Conservation (phyloP, 176 grass and related monocot genomes). For the Eleusine coracana region DNA sequence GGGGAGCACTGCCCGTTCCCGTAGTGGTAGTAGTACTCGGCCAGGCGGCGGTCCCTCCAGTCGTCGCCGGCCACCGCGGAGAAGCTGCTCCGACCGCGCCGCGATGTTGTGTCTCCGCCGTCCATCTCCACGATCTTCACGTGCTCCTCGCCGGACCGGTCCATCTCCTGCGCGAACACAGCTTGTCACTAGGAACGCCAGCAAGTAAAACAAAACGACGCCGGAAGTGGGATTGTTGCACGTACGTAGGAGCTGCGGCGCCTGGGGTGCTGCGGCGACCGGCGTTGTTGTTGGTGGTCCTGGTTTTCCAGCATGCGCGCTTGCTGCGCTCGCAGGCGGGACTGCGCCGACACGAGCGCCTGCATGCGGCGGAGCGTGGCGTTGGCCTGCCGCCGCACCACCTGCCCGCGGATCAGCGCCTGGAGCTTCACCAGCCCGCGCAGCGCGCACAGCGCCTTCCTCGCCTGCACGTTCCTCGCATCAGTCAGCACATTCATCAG, state of each 20-base stretch:
- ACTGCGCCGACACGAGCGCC: conserved; percentile 66
- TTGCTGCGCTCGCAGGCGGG: conserved; percentile 60
- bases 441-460: conserved; percentile 77
- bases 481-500: conserved; percentile 1
- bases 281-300: conserved; percentile 16
- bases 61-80: conserved; percentile 33
- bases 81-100: conserved; percentile 60
- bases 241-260: conserved; percentile 69
- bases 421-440: conserved; percentile 84
- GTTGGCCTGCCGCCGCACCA: conserved; percentile 74
- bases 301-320: conserved; percentile 48
- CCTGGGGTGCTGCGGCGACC: conserved; percentile 55
- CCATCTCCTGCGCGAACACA: conserved; percentile 60
- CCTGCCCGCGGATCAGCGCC: conserved; percentile 73
- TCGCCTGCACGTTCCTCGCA: conserved; percentile 41
- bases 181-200: too few species aligned
- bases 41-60: conserved; percentile 27
- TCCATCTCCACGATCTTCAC: conserved; percentile 83
- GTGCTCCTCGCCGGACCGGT: conserved; percentile 60
- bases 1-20: conserved; percentile 41
- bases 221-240: background rate
- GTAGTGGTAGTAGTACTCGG: conserved; percentile 31
- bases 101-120: conserved; percentile 25
- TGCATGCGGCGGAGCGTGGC: conserved; percentile 84
- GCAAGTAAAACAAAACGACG: too few species aligned